phyloP scores from a whole-genome alignment of 2,329 filamentous ascomycete species.

The Chaetomiaceae sp. region DNA sequence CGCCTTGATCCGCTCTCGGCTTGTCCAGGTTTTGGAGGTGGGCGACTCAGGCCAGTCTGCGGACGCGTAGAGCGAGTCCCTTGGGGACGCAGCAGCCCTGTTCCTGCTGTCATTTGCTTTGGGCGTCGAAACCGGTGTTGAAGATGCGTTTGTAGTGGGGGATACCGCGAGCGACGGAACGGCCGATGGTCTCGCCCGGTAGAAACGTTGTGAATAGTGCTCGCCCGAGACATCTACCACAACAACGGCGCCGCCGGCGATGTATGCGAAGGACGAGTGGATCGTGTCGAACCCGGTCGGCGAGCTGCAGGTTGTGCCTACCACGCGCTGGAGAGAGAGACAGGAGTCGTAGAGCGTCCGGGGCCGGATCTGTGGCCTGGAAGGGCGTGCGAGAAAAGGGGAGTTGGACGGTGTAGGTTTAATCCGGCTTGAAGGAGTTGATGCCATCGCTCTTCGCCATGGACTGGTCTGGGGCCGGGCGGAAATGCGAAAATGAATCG shows the following conservation, averaged over 20 bases:
- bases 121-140: slow-evolving; percentile 52
- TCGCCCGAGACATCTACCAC: slow-evolving; percentile 73
- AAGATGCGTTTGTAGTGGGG: slow-evolving; percentile 46
- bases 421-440: slow-evolving; percentile 57
- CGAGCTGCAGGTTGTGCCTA: slow-evolving; percentile 83
- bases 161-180: slow-evolving; percentile 59
- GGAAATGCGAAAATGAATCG: slow-evolving; percentile 3
- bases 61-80: slow-evolving; percentile 45
- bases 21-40: slow-evolving; percentile 72
- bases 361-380: slow-evolving; percentile 58
- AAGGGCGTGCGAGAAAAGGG: slow-evolving; percentile 59
- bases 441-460: slow-evolving; percentile 56
- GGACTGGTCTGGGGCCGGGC: slow-evolving; percentile 32
- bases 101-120: slow-evolving; percentile 62
- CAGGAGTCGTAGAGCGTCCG: slow-evolving; percentile 52
- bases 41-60: slow-evolving; percentile 60
- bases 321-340: slow-evolving; percentile 74
- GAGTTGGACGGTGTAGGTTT: slow-evolving; percentile 75
- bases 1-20: slow-evolving; percentile 87
- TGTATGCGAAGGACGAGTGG: slow-evolving; percentile 77
- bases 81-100: slow-evolving; percentile 44
- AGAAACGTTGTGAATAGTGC: slow-evolving; percentile 75
- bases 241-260: slow-evolving; percentile 89
- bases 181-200: slow-evolving; percentile 76
- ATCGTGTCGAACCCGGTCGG: slow-evolving; percentile 84